phyloP scores from a whole-genome alignment of 2,329 filamentous ascomycete species.

The Alternaria sp. region DNA sequence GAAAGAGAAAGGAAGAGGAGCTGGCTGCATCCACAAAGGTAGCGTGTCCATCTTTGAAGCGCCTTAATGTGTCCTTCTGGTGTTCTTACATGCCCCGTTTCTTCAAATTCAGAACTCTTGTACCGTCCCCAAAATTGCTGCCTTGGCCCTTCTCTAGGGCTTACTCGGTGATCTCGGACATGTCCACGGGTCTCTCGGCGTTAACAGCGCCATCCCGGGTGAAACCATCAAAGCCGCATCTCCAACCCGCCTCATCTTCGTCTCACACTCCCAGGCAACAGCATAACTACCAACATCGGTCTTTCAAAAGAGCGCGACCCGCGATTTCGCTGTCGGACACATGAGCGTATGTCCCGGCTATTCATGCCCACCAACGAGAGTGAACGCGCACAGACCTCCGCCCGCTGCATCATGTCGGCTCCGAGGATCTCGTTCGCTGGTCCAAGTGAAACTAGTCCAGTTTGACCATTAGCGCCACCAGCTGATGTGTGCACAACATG shows the following conservation, averaged over 20 bases:
- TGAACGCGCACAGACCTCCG: background rate
- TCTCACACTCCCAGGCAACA: conserved; percentile 1
- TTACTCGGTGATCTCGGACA: background rate
- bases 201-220: background rate
- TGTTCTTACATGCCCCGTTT: background rate
- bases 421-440: background rate
- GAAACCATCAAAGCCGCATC: background rate
- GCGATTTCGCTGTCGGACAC: background rate
- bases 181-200: background rate
- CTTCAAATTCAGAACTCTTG: background rate
- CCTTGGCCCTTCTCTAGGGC: background rate
- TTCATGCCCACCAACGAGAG: background rate
- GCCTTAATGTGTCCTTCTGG: no score
- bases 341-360: background rate
- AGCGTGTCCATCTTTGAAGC: background rate
- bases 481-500: background rate
- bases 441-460: background rate
- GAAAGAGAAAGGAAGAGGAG: background rate
- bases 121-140: background rate
- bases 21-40: conserved; percentile 8
- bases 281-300: background rate
- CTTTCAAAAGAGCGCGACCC: background rate
- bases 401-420: background rate
- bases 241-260: background rate
- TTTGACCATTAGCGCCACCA: conserved; percentile 1